phyloP scores from a whole-genome alignment of 306 rosid genomes.

The Quercus robur region DNA sequence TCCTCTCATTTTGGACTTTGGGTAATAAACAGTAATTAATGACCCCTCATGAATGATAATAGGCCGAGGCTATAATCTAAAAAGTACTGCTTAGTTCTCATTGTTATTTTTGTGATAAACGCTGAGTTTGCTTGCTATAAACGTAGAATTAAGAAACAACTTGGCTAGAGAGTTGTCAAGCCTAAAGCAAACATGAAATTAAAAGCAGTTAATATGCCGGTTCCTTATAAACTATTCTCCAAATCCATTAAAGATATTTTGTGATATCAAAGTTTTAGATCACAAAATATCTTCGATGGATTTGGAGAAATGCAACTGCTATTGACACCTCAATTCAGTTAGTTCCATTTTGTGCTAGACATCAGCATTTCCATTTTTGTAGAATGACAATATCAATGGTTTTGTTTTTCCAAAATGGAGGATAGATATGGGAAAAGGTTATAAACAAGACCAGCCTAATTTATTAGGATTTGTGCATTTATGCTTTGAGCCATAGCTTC shows the following conservation, averaged over 20 bases:
- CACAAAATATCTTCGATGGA: background rate
- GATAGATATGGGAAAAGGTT: background rate
- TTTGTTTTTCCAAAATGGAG: background rate
- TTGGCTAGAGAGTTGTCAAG: background rate
- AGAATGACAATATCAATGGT: background rate
- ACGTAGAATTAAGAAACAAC: background rate
- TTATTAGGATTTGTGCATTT: background rate
- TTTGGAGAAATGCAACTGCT: background rate
- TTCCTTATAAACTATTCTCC: background rate
- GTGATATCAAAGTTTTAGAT: background rate
- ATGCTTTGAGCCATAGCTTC: background rate
- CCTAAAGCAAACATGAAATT: background rate
- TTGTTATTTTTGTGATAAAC: background rate
- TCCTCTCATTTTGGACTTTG: background rate
- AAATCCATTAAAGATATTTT: background rate
- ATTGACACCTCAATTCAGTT: background rate
- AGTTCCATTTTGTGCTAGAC: background rate
- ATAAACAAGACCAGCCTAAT: background rate
- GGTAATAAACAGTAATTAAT: background rate
- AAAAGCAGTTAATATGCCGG: background rate
- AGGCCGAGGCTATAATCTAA: background rate
- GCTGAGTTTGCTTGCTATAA: background rate
- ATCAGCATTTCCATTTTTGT: no score
- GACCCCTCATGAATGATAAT: background rate
- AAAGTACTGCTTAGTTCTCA: background rate